phyloP scores from a whole-genome alignment of 805 yeast genomes.

The Pichia scutulata region DNA sequence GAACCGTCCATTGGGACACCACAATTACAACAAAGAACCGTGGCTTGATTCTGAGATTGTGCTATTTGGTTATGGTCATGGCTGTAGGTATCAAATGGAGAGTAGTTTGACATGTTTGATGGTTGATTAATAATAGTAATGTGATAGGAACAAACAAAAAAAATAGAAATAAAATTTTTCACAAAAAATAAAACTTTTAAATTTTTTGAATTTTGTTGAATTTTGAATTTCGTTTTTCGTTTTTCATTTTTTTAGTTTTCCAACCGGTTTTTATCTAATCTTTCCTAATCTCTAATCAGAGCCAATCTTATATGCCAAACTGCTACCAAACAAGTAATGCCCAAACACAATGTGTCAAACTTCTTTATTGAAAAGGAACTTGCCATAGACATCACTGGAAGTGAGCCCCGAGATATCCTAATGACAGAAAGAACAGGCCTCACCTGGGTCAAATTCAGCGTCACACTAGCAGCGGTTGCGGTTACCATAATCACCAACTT shows the following conservation, averaged over 20 bases:
- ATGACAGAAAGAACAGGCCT: constrained; percentile 48
- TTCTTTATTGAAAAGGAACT: constrained; percentile 16
- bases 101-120: constrained; percentile 38
- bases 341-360: neutral
- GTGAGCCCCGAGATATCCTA: constrained; percentile 48
- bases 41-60: constrained; percentile 37
- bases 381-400: constrained; percentile 30
- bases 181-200: too few relatives aligned
- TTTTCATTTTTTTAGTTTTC: too few relatives aligned
- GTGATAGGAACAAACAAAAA: neutral
- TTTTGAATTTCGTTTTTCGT: too few relatives aligned
- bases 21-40: constrained; percentile 96
- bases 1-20: constrained; percentile 98
- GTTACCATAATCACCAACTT: constrained; percentile 40
- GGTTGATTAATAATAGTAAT: neutral
- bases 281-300: neutral
- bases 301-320: too few relatives aligned
- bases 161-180: neutral
- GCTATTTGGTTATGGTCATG: constrained; percentile 15
- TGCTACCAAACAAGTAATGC: neutral
- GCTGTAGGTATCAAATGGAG: constrained; percentile 33
- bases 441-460: constrained; percentile 40
- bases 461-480: constrained; percentile 38
- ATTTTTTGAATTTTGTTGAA: neutral
- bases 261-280: neutral